phyloP scores from a whole-genome alignment of 2,329 filamentous ascomycete genomes.

The Pseudogymnoascus sp. region DNA sequence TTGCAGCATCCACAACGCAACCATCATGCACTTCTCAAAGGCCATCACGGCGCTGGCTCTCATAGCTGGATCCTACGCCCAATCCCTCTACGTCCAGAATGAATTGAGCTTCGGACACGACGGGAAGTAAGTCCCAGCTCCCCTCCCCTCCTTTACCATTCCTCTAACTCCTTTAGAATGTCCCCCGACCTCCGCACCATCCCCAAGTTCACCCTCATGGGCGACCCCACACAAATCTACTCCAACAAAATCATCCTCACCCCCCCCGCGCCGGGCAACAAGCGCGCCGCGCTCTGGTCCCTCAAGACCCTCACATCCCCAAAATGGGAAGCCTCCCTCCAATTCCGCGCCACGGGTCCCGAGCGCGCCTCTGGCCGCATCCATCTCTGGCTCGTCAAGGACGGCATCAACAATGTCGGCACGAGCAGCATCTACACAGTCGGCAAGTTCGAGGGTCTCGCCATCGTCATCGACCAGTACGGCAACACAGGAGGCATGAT shows the following conservation, averaged over 20 bases:
- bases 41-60: constrained; percentile 22
- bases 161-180: constrained; percentile 20
- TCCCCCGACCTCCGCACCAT: constrained; percentile 25
- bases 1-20: background rate
- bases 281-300: constrained; percentile 76
- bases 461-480: constrained; percentile 75
- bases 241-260: constrained; percentile 91
- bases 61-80: constrained; percentile 22
- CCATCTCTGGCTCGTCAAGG: constrained; percentile 82
- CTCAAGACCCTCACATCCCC: constrained; percentile 51
- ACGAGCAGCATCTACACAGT: constrained; percentile 77
- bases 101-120: constrained; percentile 39
- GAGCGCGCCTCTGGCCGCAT: constrained; percentile 83
- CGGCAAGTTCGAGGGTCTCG: constrained; percentile 81
- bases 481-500: constrained; percentile 73
- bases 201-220: constrained; percentile 26
- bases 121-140: constrained; percentile 22
- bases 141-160: background rate
- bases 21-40: constrained; percentile 18
- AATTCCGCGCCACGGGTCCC: constrained; percentile 79
- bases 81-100: constrained; percentile 26
- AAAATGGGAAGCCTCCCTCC: constrained; percentile 76
- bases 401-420: constrained; percentile 57
- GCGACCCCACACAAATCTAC: constrained; percentile 55
- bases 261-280: constrained; percentile 76